Conservation (phyloP, 2,329 filamentous ascomycete species). For the Iodosphaeria phyllophila region DNA sequence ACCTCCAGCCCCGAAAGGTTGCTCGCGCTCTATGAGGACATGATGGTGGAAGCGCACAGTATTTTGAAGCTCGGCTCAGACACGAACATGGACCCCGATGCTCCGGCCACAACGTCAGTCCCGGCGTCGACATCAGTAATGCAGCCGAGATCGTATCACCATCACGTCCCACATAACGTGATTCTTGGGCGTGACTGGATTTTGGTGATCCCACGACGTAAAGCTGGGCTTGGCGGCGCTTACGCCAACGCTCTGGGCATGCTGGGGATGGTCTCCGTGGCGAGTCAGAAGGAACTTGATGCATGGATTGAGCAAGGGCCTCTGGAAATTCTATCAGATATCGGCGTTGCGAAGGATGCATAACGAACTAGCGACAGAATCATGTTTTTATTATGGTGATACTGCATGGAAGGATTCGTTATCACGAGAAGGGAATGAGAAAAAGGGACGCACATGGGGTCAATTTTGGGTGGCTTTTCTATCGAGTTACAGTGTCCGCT, state of each 20-base stretch:
- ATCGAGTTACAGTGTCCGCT: too few relatives aligned
- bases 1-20: conserved; percentile 7
- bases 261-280: conserved; percentile 23
- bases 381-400: too few relatives aligned
- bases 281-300: conserved; percentile 14
- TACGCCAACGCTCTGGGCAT: conserved; percentile 26
- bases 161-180: conserved; percentile 23
- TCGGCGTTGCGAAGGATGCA: conserved; percentile 13
- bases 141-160: too few relatives aligned
- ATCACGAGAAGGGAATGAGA: too few relatives aligned
- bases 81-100: too few relatives aligned
- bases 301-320: conserved; percentile 19
- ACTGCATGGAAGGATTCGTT: too few relatives aligned
- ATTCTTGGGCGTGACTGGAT: conserved; percentile 23
- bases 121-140: too few relatives aligned
- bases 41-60: conserved; percentile 8
- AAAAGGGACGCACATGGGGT: too few relatives aligned
- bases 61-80: conserved; percentile 3
- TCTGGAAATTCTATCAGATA: conserved; percentile 14
- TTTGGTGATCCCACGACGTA: conserved; percentile 24
- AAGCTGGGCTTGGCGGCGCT: conserved; percentile 14
- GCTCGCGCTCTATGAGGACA: conserved; percentile 8
- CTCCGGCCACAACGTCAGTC: too few relatives aligned
- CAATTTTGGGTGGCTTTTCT: too few relatives aligned
- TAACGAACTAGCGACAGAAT: too few relatives aligned